Evolutionary conservation across 306 rosid genomes (phyloP).

Genomic region (Prunus salicina): DNA sequence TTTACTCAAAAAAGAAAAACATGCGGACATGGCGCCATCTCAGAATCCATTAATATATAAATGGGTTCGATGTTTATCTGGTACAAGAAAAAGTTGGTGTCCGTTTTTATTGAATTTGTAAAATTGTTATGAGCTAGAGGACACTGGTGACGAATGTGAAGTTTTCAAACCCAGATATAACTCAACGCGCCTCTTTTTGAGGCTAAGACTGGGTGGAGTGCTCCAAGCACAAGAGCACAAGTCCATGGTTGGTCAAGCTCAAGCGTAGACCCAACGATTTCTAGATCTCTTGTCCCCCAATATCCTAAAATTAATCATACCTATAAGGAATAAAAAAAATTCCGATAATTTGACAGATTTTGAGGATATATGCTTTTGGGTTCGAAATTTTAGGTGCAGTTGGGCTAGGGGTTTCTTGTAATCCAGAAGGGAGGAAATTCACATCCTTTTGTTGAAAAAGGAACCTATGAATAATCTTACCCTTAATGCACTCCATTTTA

Average conservation of each 20-base stretch:
- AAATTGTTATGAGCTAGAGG: not conserved
- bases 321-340: not conserved
- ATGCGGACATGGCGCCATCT: not conserved
- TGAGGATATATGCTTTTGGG: no score
- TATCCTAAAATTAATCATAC: not conserved
- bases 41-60: slow-evolving; percentile 5
- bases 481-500: not conserved
- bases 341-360: not conserved
- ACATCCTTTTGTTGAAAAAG: not conserved
- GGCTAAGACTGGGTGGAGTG: not conserved
- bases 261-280: not conserved
- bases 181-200: not conserved
- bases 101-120: not conserved
- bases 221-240: not conserved
- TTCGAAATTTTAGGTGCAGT: not conserved
- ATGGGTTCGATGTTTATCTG: not conserved
- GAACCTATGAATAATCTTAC: not conserved
- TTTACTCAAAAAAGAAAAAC: not conserved
- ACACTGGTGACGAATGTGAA: not conserved
- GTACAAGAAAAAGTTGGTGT: not conserved
- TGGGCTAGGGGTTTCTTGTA: not conserved
- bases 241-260: not conserved
- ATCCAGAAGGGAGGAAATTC: not conserved
- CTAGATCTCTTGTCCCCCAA: not conserved
- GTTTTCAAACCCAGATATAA: not conserved